A percentile compares a stretch with the other conserved stretches of the same genome.
phyloP scores from a whole-genome alignment of 768 basidiomycete species.

The Cantharellus cinnabarinus region DNA sequence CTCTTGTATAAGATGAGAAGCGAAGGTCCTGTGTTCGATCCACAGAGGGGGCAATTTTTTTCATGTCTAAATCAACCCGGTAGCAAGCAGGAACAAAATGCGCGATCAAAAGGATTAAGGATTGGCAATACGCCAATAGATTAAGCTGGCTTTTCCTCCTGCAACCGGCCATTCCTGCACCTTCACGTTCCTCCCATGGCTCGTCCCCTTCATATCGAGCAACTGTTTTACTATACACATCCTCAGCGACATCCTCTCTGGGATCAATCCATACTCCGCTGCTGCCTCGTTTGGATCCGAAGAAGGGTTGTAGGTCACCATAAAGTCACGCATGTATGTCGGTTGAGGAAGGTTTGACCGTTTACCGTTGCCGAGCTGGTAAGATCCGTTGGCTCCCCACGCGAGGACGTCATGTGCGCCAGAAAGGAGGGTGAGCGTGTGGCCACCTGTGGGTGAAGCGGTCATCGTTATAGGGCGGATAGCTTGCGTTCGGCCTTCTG shows the following conservation, averaged over 20 bases:
- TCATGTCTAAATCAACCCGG: neutral
- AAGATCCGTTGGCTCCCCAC: conserved; percentile 57
- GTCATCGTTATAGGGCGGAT: conserved; percentile 42
- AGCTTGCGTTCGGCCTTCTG: conserved; percentile 34
- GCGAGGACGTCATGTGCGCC: conserved; percentile 30
- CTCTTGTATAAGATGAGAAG: neutral
- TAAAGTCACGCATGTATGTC: conserved; percentile 25
- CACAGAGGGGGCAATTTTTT: neutral
- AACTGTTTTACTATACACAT: conserved; percentile 30
- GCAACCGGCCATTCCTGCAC: conserved; percentile 46
- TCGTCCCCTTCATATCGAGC: conserved; percentile 35
- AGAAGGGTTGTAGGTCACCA: neutral
- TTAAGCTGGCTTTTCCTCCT: conserved; percentile 40
- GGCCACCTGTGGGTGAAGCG: conserved; percentile 34
- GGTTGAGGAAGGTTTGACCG: conserved; percentile 38
- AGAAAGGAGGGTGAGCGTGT: conserved; percentile 46
- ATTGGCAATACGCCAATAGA: conserved; percentile 39
- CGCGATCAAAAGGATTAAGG: neutral
- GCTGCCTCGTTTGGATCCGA: conserved; percentile 10
- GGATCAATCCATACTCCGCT: conserved; percentile 18
- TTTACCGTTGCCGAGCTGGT: conserved; percentile 58
- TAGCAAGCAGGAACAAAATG: too few species aligned
- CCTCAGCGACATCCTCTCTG: conserved; percentile 34
- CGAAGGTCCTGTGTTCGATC: neutral
- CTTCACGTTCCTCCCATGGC: conserved; percentile 36